A percentile compares a stretch with the other conserved stretches of the same genome.
Conservation (phyloP, 768 basidiomycete species). For the Lactifluus pinguis region DNA sequence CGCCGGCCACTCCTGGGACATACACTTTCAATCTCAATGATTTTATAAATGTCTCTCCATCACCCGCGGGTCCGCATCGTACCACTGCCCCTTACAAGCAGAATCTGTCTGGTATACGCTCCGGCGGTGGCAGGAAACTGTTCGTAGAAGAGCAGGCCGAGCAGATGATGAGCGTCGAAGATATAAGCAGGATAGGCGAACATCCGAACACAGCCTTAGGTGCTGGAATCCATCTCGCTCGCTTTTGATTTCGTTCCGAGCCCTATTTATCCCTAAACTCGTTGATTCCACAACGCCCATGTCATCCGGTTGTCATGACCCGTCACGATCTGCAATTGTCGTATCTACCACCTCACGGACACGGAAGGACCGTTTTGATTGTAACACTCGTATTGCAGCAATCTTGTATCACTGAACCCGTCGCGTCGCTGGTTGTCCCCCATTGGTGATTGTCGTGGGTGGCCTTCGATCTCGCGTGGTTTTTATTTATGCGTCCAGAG, state of each 20-base stretch:
- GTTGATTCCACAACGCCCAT: slow-evolving; percentile 8
- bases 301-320: slow-evolving; percentile 16
- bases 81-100: slow-evolving; percentile 13
- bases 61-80: slow-evolving; percentile 17
- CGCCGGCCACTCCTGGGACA: slow-evolving; percentile 19
- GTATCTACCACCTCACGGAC: slow-evolving; percentile 20
- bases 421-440: slow-evolving; percentile 4
- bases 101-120: slow-evolving; percentile 16
- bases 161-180: slow-evolving; percentile 7
- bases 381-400: slow-evolving; percentile 11
- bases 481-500: slow-evolving; percentile 13
- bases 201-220: slow-evolving; percentile 16
- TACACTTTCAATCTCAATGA: slow-evolving; percentile 21
- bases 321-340: slow-evolving; percentile 21
- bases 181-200: slow-evolving; percentile 9
- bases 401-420: slow-evolving; percentile 14
- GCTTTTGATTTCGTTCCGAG: slow-evolving; percentile 8
- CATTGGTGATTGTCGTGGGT: not conserved
- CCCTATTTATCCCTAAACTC: slow-evolving; percentile 17
- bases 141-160: slow-evolving; percentile 19
- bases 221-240: slow-evolving; percentile 19
- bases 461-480: slow-evolving; percentile 6
- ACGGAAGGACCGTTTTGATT: slow-evolving; percentile 18
- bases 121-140: slow-evolving; percentile 17
- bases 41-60: slow-evolving; percentile 22